A percentile compares a stretch with the other conserved stretches of the same genome.
Evolutionary conservation across 257 asterid genomes (phyloP).

Genomic region (Ilex asprella): DNA sequence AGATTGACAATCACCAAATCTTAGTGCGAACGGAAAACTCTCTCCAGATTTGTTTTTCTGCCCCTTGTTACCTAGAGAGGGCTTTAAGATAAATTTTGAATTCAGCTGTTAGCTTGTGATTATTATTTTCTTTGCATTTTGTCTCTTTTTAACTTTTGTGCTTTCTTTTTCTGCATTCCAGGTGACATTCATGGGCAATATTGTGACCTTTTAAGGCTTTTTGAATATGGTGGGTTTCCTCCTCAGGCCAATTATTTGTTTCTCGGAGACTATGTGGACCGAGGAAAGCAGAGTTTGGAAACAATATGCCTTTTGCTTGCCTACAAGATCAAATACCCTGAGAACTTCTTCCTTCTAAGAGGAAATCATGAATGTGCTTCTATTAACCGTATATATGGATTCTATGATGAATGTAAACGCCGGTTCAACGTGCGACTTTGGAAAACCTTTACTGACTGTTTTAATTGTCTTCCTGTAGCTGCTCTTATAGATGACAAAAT

Average conservation of each 20-base stretch:
- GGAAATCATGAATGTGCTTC: conserved; percentile 38
- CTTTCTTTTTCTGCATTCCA: conserved; percentile 11
- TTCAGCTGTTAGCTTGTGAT: too few relatives aligned
- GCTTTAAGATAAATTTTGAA: too few relatives aligned
- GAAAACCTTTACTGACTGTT: conserved; percentile 32
- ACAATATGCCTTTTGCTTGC: conserved; percentile 36
- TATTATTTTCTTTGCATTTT: too few relatives aligned
- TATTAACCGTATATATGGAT: conserved; percentile 31
- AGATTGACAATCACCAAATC: too few relatives aligned
- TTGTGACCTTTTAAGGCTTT: conserved; percentile 31
- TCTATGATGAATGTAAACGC: conserved; percentile 32
- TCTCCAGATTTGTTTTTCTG: too few relatives aligned
- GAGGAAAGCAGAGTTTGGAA: conserved; percentile 35
- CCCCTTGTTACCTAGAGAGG: too few relatives aligned
- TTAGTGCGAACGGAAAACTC: too few relatives aligned
- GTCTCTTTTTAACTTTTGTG: background rate
- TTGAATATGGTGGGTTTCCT: conserved; percentile 36
- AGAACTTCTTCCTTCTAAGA: conserved; percentile 26
- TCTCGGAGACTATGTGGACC: conserved; percentile 34
- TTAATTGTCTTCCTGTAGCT: conserved; percentile 32
- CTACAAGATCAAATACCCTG: conserved; percentile 30
- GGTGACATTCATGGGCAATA: conserved; percentile 39
- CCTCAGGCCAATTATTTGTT: conserved; percentile 33
- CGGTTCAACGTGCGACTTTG: conserved; percentile 29
- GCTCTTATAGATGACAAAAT: conserved; percentile 31